Base-by-base conservation (phyloP, 257 asterid species). In the Nicotiana noctiflora region DNA sequence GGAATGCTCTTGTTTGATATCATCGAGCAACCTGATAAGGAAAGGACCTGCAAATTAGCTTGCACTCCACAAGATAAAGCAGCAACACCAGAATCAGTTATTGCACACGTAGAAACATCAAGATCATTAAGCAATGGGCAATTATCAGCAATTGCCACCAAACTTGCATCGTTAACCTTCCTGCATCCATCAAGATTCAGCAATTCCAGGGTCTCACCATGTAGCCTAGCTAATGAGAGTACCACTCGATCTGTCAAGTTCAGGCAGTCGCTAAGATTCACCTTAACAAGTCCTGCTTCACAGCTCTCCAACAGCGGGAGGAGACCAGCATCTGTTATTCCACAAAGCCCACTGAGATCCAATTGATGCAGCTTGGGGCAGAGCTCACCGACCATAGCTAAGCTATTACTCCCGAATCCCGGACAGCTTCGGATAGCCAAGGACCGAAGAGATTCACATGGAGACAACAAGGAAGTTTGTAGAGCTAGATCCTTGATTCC, bases 151-250 rank as follows among this genome's bases (percentile, higher is more conserved):
- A 83, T 37, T 55, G 83, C 79, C 81, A 63, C 15, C 67, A 83
- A 80, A 59, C 86, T 83, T 46, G 74, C 79, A 2, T 80, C 83
- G 2, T 81, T 80, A 25, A 83, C 31, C 83, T 83, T 83, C 66
- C 29, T 76, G 81, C 86, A 83, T 40, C 86, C 86, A 1, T 80
- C 86, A 46, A 83, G 86, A 83, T 75, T 80, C 64, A 83, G 62
- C 61, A 75, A 67, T 53, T 83, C 86, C 3, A 83, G 79, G 21
- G 86, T 75, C 18, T 18, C 77, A 0, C 83, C 83, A 13, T 83
- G 86, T 52, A 51, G 61, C 14, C 21, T 6, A 37, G 83, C 78
- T 27, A 83, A 52, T 52, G 78, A 23, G 27, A 74, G 13, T 3
- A 63, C 77, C 23, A 75, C 72, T 80, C 55, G 78, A 31, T 83